Evolutionary conservation across 1,284 basidiomycete genomes (phyloP).

Genomic region (Gymnopus androsaceus): DNA sequence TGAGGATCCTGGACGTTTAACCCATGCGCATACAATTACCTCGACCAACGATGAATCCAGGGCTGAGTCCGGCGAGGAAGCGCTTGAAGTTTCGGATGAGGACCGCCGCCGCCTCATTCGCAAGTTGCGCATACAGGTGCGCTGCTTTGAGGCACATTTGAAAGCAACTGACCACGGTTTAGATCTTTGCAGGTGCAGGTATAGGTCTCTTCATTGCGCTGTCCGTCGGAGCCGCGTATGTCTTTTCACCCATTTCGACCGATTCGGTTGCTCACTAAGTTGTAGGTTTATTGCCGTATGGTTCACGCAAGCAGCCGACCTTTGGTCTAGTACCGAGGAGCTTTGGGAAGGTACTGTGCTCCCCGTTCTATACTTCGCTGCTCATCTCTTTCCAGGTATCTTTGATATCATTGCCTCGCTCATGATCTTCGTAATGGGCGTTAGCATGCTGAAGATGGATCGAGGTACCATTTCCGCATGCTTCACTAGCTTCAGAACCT

Average conservation of each 20-base stretch:
- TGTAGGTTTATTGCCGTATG: constrained; percentile 72
- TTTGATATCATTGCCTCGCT: constrained; percentile 81
- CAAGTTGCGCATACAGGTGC: constrained; percentile 66
- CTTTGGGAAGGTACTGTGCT: constrained; percentile 61
- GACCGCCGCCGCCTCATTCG: constrained; percentile 49
- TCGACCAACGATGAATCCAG: constrained; percentile 20
- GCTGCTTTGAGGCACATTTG: not conserved
- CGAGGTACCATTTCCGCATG: constrained; percentile 32
- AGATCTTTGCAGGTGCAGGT: constrained; percentile 82
- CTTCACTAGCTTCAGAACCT: not conserved
- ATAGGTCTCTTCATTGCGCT: constrained; percentile 78
- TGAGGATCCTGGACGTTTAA: constrained; percentile 35
- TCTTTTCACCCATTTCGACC: not conserved
- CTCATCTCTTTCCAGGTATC: constrained; percentile 53
- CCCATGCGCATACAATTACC: constrained; percentile 18
- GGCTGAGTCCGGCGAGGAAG: constrained; percentile 20
- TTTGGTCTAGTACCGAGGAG: constrained; percentile 75
- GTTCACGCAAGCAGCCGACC: constrained; percentile 75
- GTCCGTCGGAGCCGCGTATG: constrained; percentile 69
- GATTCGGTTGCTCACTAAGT: constrained; percentile 1
- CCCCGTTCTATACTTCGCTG: not conserved
- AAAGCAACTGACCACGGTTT: not conserved
- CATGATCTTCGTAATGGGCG: constrained; percentile 83
- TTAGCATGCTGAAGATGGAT: constrained; percentile 78
- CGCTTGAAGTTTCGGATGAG: constrained; percentile 15